Conservation (phyloP, 2,329 filamentous ascomycete species). For the Dactylonectria macrodidyma region DNA sequence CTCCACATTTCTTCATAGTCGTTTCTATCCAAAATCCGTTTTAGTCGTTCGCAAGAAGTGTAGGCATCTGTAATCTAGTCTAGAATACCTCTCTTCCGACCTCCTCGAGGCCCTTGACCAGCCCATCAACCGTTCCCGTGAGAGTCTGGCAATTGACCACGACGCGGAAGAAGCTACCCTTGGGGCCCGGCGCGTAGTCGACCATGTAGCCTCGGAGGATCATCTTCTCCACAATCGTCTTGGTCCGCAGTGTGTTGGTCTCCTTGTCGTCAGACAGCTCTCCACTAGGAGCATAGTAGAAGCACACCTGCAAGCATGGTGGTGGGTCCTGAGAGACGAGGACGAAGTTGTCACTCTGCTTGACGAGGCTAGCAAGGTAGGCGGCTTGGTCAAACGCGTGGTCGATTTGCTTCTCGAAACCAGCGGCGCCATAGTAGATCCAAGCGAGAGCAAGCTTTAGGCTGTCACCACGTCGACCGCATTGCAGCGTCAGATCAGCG, state of each 20-base stretch:
- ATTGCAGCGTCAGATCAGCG: slow-evolving; percentile 93
- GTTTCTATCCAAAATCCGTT: not conserved
- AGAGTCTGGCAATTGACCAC: slow-evolving; percentile 72
- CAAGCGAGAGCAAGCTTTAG: slow-evolving; percentile 91
- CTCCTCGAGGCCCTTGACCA: slow-evolving; percentile 68
- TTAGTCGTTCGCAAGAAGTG: not conserved
- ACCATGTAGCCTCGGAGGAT: slow-evolving; percentile 71
- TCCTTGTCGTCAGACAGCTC: slow-evolving; percentile 58
- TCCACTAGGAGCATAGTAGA: slow-evolving; percentile 81
- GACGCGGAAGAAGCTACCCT: slow-evolving; percentile 71
- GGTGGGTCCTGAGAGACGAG: slow-evolving; percentile 84
- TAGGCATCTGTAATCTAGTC: not conserved
- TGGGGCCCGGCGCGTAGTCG: slow-evolving; percentile 71
- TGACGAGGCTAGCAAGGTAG: slow-evolving; percentile 75
- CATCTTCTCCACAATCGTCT: slow-evolving; percentile 63
- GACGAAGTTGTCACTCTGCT: slow-evolving; percentile 71
- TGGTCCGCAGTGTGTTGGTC: slow-evolving; percentile 66
- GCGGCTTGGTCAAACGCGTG: slow-evolving; percentile 80
- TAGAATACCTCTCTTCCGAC: slow-evolving; percentile 52
- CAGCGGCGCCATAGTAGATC: slow-evolving; percentile 87
- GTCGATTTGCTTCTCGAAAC: slow-evolving; percentile 80
- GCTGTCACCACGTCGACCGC: slow-evolving; percentile 87
- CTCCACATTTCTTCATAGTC: not conserved
- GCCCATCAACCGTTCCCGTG: slow-evolving; percentile 64
- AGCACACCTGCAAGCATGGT: slow-evolving; percentile 94